Evolutionary conservation across 2,329 filamentous ascomycete species (phyloP).

Genomic region (Endocalyx cinctus): DNA sequence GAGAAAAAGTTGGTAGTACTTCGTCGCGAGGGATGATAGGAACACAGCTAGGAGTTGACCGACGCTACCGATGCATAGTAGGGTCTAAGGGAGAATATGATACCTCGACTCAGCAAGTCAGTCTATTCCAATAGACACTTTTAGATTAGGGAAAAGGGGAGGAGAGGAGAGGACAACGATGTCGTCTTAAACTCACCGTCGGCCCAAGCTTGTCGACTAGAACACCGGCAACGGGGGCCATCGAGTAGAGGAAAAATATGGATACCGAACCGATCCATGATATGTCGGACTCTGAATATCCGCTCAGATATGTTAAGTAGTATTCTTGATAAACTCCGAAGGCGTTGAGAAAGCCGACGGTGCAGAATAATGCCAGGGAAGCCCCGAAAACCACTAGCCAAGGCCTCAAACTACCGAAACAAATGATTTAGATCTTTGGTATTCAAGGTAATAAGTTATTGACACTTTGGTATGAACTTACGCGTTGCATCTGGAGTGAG

Average conservation of each 20-base stretch:
- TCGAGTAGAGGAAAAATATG: slow-evolving; percentile 24
- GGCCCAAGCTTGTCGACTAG: slow-evolving; percentile 28
- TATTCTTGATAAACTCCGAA: slow-evolving; percentile 31
- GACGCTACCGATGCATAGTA: slow-evolving; percentile 11
- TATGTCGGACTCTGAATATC: slow-evolving; percentile 23
- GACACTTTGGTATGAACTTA: no score
- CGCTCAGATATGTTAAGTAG: slow-evolving; percentile 17
- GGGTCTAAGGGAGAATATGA: slow-evolving; percentile 4
- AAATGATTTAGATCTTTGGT: no score
- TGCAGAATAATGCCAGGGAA: slow-evolving; percentile 20
- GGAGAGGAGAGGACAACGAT: slow-evolving; percentile 3
- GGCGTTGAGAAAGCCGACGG: slow-evolving; percentile 29
- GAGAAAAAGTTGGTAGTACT: slow-evolving; percentile 29
- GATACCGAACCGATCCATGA: slow-evolving; percentile 30
- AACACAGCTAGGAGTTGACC: slow-evolving; percentile 20
- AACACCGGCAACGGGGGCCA: slow-evolving; percentile 21
- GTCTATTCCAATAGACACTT: neutral
- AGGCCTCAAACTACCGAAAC: slow-evolving; percentile 10
- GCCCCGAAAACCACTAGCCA: slow-evolving; percentile 18
- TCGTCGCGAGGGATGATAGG: slow-evolving; percentile 23
- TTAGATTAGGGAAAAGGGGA: neutral
- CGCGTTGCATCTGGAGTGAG: no score
- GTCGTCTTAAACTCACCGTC: slow-evolving; percentile 8
- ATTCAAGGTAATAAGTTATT: no score
- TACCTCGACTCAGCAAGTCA: no score